A percentile compares a stretch with the other conserved stretches of the same genome.
These are phyloP conservation scores for Lichtheimia corymbifera DNA, from an alignment of 371 early-diverging fungal genomes.

Conservation along the genomic window DNA sequence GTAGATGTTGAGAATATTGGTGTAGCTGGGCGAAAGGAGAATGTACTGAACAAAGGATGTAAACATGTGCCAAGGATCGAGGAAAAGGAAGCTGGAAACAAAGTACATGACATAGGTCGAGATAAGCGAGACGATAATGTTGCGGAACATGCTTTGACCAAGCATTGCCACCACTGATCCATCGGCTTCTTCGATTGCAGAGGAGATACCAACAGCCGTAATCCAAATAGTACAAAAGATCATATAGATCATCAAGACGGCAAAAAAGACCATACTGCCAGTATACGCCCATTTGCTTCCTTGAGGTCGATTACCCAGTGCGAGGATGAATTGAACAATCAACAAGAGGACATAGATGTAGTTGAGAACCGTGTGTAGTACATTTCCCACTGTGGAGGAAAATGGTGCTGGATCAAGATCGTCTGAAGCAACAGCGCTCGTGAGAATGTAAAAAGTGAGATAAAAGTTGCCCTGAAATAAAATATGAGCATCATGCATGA, in stretches of 20 bases:
- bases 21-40: slow-evolving; percentile 64
- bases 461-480: slow-evolving; percentile 66
- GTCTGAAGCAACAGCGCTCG: slow-evolving; percentile 26
- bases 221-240: slow-evolving; percentile 61
- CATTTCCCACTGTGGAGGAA: slow-evolving; percentile 34
- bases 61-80: slow-evolving; percentile 75
- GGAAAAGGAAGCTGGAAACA: slow-evolving; percentile 61
- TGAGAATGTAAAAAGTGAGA: slow-evolving; percentile 71
- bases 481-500: no score
- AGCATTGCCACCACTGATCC: slow-evolving; percentile 29
- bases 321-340: slow-evolving; percentile 65
- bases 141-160: slow-evolving; percentile 47
- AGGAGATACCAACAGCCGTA: slow-evolving; percentile 43
- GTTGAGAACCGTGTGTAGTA: slow-evolving; percentile 50
- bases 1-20: slow-evolving; percentile 67
- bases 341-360: slow-evolving; percentile 66
- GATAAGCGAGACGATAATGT: slow-evolving; percentile 60
- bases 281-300: slow-evolving; percentile 73
- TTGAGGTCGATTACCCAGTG: slow-evolving; percentile 85
- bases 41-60: slow-evolving; percentile 62
- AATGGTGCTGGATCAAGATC: slow-evolving; percentile 42
- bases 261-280: slow-evolving; percentile 43
- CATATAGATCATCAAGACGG: slow-evolving; percentile 61
- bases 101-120: slow-evolving; percentile 72
- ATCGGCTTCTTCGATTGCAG: slow-evolving; percentile 30